Evolutionary conservation across 2,329 filamentous ascomycete species (phyloP).

Genomic region (Tolypocladium sp.): DNA sequence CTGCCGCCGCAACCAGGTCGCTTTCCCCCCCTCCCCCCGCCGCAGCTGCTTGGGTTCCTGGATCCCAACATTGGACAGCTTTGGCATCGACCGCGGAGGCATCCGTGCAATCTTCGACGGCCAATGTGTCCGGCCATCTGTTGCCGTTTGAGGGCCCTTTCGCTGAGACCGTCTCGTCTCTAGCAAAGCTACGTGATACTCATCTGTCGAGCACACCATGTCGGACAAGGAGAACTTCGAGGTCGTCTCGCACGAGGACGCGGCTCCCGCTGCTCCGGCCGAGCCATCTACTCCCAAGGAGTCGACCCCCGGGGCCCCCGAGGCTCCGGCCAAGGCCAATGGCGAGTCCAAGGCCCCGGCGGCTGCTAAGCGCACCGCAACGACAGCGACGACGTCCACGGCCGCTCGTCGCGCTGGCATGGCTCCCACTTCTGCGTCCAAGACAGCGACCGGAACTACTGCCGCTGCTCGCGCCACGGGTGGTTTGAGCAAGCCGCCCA

Average conservation of each 20-base stretch:
- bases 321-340: constrained; percentile 22
- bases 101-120: not conserved
- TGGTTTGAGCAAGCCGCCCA: constrained; percentile 37
- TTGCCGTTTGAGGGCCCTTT: not conserved
- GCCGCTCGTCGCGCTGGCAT: constrained; percentile 23
- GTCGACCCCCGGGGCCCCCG: constrained; percentile 20
- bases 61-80: not conserved
- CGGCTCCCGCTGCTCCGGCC: constrained; percentile 14
- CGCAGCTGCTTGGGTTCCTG: not conserved
- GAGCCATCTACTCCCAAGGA: constrained; percentile 16
- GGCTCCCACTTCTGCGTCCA: constrained; percentile 15
- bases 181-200: not conserved
- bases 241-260: constrained; percentile 33
- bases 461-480: constrained; percentile 5
- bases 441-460: constrained; percentile 3
- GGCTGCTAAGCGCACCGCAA: constrained; percentile 26
- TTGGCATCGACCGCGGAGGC: not conserved
- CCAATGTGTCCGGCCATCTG: not conserved
- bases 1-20: not conserved
- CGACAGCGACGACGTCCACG: constrained; percentile 16
- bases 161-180: not conserved
- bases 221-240: constrained; percentile 39
- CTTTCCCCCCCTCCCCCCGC: not conserved
- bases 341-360: constrained; percentile 17
- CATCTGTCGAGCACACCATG: constrained; percentile 23